These are phyloP conservation scores for Beta macrorhiza DNA, from an alignment of 179 eudicot species.

Conservation along the genomic window DNA sequence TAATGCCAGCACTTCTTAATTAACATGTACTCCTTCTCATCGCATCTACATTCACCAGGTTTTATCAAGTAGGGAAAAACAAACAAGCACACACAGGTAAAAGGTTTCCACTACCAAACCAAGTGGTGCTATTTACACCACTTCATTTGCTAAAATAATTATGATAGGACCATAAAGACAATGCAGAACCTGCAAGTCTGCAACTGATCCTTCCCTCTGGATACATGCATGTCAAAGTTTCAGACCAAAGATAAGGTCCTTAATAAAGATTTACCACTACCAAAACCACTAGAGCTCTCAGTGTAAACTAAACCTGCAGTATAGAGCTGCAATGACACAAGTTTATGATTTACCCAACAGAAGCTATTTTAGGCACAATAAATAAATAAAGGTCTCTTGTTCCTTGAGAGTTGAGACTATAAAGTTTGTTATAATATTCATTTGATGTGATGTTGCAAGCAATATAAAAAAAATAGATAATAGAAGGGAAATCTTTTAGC, in stretches of 20 bases:
- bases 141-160: not conserved
- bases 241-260: not conserved
- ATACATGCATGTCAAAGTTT: conserved; percentile 12
- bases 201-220: not conserved
- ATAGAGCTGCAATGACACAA: not conserved
- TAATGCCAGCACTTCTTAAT: conserved; percentile 8
- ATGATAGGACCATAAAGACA: not conserved
- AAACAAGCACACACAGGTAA: not conserved
- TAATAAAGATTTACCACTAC: not conserved
- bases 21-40: not conserved
- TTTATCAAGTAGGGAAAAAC: conserved; percentile 8
- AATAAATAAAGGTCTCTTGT: not conserved
- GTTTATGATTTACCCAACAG: not conserved
- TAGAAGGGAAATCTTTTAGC: not conserved
- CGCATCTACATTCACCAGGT: conserved; percentile 7
- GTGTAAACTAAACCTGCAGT: not conserved
- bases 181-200: not conserved
- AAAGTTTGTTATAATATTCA: not conserved
- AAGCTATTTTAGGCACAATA: not conserved
- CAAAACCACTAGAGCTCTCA: not conserved
- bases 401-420: not conserved
- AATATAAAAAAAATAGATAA: conserved; percentile 3
- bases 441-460: conserved; percentile 1
- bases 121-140: not conserved
- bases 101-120: not conserved